Evolutionary conservation across 2,329 filamentous ascomycete species (phyloP).

Genomic region (Calonectria pseudoturangicola): DNA sequence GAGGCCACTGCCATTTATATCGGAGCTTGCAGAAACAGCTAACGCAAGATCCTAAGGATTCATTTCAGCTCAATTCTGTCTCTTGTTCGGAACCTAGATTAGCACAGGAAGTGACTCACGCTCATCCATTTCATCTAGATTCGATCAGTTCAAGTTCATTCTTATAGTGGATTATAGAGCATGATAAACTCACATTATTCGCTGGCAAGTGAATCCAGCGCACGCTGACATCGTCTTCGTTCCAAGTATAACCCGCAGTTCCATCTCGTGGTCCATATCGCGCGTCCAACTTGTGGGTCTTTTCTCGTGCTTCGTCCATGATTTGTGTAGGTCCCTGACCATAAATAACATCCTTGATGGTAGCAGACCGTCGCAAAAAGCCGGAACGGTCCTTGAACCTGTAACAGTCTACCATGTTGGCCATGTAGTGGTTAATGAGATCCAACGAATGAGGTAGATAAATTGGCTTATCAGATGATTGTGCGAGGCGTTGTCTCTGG

Average conservation of each 20-base stretch:
- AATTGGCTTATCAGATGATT: background rate
- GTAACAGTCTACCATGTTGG: slow-evolving; percentile 2
- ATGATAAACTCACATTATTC: background rate
- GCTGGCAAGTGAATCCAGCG: slow-evolving; percentile 16
- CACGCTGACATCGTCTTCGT: background rate
- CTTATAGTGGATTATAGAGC: too few relatives aligned
- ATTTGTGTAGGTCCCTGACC: background rate
- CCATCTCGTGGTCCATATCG: slow-evolving; percentile 16
- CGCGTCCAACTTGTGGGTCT: background rate
- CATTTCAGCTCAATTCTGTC: background rate
- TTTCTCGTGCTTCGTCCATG: slow-evolving; percentile 13
- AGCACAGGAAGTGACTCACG: background rate
- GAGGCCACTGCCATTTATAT: slow-evolving; percentile 1
- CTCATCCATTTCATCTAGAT: slow-evolving; percentile 19
- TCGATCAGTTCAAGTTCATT: background rate
- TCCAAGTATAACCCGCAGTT: background rate
- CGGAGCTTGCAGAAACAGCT: background rate
- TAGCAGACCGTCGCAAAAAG: slow-evolving; percentile 7
- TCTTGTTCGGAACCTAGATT: too few relatives aligned
- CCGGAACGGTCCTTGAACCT: background rate
- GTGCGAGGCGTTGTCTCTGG: slow-evolving; percentile 8
- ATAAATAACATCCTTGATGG: slow-evolving; percentile 19
- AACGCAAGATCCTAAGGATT: background rate
- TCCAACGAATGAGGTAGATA: slow-evolving; percentile 2
- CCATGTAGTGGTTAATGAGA: background rate